Conservation (phyloP, 352 stramenopile genomes). For the Pythium phragmitis region DNA sequence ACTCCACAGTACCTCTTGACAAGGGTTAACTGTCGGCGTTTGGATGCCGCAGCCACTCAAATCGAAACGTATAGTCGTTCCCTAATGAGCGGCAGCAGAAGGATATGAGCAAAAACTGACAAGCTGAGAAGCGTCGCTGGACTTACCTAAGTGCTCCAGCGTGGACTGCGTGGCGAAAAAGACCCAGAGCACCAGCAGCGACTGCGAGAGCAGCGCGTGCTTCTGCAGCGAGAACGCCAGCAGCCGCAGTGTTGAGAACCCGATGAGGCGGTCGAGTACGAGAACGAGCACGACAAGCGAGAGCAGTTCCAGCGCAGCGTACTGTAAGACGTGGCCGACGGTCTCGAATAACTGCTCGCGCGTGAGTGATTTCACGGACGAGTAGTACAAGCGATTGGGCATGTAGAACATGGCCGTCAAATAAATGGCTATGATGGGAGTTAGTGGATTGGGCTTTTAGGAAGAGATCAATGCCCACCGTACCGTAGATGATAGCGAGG, state of each 20-base stretch:
- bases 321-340: slow-evolving; percentile 20
- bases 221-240: slow-evolving; percentile 35
- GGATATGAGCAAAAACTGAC: no score
- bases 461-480: background rate
- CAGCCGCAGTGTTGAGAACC: slow-evolving; percentile 21
- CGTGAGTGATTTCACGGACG: slow-evolving; percentile 9
- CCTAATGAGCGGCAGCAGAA: no score
- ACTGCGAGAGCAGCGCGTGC: slow-evolving; percentile 27
- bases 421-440: slow-evolving; percentile 20
- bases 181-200: slow-evolving; percentile 22
- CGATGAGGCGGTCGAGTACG: slow-evolving; percentile 24
- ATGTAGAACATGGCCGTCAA: slow-evolving; percentile 17
- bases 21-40: no score
- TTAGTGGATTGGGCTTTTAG: background rate
- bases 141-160: slow-evolving; percentile 14
- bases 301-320: slow-evolving; percentile 28
- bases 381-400: slow-evolving; percentile 29
- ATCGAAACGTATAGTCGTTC: no score
- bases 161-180: slow-evolving; percentile 22
- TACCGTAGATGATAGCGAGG: slow-evolving; percentile 14
- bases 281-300: slow-evolving; percentile 25
- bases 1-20: no score
- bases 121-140: background rate
- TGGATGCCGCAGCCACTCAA: no score
- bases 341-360: slow-evolving; percentile 4